phyloP scores from a whole-genome alignment of 495 filamentous ascomycete species.

The Penicillium soppii region DNA sequence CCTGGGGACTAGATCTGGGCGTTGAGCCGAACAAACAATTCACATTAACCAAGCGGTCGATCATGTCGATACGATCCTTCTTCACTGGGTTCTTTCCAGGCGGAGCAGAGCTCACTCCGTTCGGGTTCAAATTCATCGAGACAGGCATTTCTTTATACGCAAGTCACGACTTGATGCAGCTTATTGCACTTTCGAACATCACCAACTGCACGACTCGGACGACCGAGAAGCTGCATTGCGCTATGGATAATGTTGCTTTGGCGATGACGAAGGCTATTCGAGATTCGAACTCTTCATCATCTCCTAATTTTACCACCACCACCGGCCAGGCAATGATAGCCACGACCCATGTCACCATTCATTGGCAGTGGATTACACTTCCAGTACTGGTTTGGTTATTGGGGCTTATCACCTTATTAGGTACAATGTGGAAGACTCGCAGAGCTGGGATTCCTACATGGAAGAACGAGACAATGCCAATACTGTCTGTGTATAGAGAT shows the following conservation, averaged over 20 bases:
- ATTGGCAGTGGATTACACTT: conserved; percentile 16
- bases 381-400: conserved; percentile 17
- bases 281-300: conserved; percentile 1
- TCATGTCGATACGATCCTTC: neutral
- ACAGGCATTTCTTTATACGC: neutral
- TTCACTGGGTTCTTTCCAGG: neutral
- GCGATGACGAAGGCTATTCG: conserved; percentile 18
- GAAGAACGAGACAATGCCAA: conserved; percentile 7
- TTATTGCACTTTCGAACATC: neutral
- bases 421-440: conserved; percentile 11
- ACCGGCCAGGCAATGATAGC: neutral
- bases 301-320: neutral
- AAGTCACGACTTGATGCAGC: neutral
- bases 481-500: neutral
- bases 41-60: neutral
- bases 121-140: neutral
- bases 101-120: neutral
- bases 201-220: neutral
- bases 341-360: conserved; percentile 6
- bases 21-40: neutral
- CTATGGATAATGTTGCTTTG: conserved; percentile 14
- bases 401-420: neutral
- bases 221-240: conserved; percentile 14
- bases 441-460: neutral
- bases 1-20: conserved; percentile 1